phyloP scores from a whole-genome alignment of 805 yeast genomes.

The Pachysolen tannophilus region DNA sequence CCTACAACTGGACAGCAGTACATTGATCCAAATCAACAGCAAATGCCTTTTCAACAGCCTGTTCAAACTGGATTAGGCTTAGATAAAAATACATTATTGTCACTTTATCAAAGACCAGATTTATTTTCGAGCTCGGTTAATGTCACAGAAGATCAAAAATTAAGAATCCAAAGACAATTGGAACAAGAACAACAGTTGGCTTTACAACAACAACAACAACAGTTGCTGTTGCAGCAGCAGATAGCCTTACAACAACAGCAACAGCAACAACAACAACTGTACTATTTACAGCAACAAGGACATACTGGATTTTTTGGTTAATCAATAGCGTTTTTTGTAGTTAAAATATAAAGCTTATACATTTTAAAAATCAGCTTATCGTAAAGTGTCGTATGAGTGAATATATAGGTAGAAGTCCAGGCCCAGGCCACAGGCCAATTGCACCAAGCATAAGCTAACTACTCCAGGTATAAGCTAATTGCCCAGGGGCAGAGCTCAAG shows the following conservation, averaged over 20 bases:
- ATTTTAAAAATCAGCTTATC: too few relatives aligned
- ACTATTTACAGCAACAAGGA: neutral
- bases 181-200: conserved; percentile 7
- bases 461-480: too few relatives aligned
- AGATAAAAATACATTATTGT: conserved; percentile 29
- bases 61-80: conserved; percentile 16
- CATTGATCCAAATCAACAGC: conserved; percentile 38
- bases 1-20: conserved; percentile 55
- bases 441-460: too few relatives aligned
- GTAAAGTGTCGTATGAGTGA: too few relatives aligned
- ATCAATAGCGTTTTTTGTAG: too few relatives aligned
- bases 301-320: too few relatives aligned
- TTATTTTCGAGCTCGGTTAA: conserved; percentile 22
- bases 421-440: too few relatives aligned
- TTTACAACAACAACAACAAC: conserved; percentile 10
- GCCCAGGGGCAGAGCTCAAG: too few relatives aligned
- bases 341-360: too few relatives aligned
- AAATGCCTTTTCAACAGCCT: conserved; percentile 17
- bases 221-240: conserved; percentile 2
- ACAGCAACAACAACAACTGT: conserved; percentile 3
- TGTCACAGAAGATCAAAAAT: conserved; percentile 12
- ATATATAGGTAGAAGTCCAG: too few relatives aligned
- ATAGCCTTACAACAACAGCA: conserved; percentile 2
- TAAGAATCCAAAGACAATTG: conserved; percentile 2
- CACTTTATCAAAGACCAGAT: conserved; percentile 33